Base-by-base conservation (phyloP, 2,329 filamentous ascomycete genomes). In the Hymenotorrendiella dingleyae region DNA sequence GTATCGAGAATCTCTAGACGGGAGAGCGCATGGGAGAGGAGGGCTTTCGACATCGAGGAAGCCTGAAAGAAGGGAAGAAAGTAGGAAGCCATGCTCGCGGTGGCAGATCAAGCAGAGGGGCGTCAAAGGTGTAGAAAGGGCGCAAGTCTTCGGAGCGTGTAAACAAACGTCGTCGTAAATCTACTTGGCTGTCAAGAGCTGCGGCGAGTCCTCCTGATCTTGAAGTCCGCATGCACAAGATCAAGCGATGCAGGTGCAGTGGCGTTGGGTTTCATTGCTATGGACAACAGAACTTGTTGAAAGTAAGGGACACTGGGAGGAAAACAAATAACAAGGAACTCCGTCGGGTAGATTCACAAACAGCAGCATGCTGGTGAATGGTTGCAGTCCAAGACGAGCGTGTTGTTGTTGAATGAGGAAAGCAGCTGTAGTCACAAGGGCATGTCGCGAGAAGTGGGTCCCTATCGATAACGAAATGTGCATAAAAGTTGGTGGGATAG, bases 1-100 rank as follows among this genome's bases (percentile, higher is more conserved):
- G 87, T 85, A 59, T 97, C 93, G 46, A 98, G 78, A 42, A 96
- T 73, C 55, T 94, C 89, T 46, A 95, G 73, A 45, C 83, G 81
- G 19, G 84, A 84, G 30, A 98, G 71, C 37, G 83, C 87, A 69
- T 93, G 95, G 54, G 87, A 83, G 52, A 97, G 76, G 57, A 97
- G 74, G 64, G 84, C 82, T 74, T 93, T 94, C 68, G 90, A 86
- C 72, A 94, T 87, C 54, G 79, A 86, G 50, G 88, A 59, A 14
- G 50, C 42, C 42, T 54, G 52, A 30, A 61, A 57, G 42, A 57
- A 59, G 14, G 52, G 48, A 26, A 54, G 53, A n/a, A 63, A 54
- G 43, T 60, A 62, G 41, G 58, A 62, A 35, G 59, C 56, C 61
- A 63, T 63, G 30, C 35, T 45, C 43, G 45, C 30, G 28, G 14